Evolutionary conservation across 176 grass and related monocot species (phyloP), one percentile per base, ranked within the genome.

Genomic region (Carex littledalei): DNA sequence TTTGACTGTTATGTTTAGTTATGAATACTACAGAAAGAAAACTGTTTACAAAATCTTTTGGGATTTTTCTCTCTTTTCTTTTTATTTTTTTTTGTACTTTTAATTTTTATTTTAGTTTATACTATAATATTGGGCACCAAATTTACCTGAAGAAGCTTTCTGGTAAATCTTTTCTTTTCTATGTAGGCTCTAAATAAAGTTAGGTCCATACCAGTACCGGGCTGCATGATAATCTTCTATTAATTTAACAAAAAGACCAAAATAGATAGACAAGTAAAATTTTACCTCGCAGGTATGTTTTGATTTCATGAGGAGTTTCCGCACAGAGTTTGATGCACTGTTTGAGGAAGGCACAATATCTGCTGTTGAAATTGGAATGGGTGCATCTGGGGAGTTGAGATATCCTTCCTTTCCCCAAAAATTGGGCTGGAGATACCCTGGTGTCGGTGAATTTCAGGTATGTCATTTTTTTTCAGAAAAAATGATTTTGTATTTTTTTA

Each of bases 371-470:
- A 91, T 98, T 83, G 92, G 95, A 78, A 81, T 98, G 60, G 95
- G 95, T 90, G 84, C 85, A 93, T 94, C 86, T 59, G 95, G 95
- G 65, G 95, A 94, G 84, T 69, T 98, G 73, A 93, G 89, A 86
- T 98, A 94, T 67, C 95, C 95, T 85, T 94, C 95, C 45, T 90
- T 84, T 84, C 82, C 91, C 63, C 88, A 91, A 84, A 93, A 79
- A 88, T 86, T 91, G 72, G 95, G 95, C 62, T 98, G 95, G 92
- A 93, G 81, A 86, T 94, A 90, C 83, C 95, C 95, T 86, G 92
- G 95, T 90, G 92, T 94, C 83, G 95, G 95, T 80, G 95, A 98
- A 86, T 98, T 98, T 92, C 95, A 98, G 95, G 92, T 94, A 91
- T 86, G 77, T 78, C 3, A 34, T 67, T 8, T 80, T 62, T 56